These are phyloP conservation scores for Cochlearia excelsa DNA, from an alignment of 345 rosid genomes.

Conservation along the genomic window DNA sequence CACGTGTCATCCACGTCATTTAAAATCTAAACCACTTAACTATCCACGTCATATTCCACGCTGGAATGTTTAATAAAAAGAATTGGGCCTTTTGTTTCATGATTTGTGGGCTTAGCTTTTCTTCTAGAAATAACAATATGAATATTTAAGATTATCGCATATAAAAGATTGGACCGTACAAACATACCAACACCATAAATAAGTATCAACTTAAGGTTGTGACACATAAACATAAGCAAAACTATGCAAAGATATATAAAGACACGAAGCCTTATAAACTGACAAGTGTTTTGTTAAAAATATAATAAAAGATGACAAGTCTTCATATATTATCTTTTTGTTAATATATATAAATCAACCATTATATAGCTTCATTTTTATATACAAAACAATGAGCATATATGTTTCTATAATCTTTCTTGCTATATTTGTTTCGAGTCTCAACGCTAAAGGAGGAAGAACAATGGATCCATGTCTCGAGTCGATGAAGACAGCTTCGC, in stretches of 20 bases:
- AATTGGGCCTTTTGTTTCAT: constrained; percentile 18
- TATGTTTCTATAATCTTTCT: constrained; percentile 6
- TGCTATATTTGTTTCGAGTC: constrained; percentile 7
- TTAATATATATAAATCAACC: constrained; percentile 7
- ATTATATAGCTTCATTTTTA: background rate
- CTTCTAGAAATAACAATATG: too few relatives aligned
- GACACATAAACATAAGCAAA: constrained; percentile 26
- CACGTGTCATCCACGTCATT: constrained; percentile 24
- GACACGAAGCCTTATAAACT: background rate
- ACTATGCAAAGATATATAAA: background rate
- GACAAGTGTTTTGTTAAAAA: constrained; percentile 34
- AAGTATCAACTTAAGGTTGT: constrained; percentile 4
- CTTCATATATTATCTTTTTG: background rate
- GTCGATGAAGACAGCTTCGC: constrained; percentile 52
- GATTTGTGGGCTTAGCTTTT: constrained; percentile 11
- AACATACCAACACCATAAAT: constrained; percentile 5
- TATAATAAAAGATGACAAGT: constrained; percentile 11
- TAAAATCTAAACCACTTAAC: background rate
- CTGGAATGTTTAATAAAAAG: background rate
- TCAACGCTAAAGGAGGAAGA: constrained; percentile 3
- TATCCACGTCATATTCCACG: constrained; percentile 17
- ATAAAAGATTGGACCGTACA: constrained; percentile 13
- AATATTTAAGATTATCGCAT: background rate
- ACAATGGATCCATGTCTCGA: constrained; percentile 35
- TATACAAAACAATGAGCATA: constrained; percentile 15